These are phyloP conservation scores for Pleurotus tuber-regium DNA, from an alignment of 768 basidiomycete species.

Conservation along the genomic window DNA sequence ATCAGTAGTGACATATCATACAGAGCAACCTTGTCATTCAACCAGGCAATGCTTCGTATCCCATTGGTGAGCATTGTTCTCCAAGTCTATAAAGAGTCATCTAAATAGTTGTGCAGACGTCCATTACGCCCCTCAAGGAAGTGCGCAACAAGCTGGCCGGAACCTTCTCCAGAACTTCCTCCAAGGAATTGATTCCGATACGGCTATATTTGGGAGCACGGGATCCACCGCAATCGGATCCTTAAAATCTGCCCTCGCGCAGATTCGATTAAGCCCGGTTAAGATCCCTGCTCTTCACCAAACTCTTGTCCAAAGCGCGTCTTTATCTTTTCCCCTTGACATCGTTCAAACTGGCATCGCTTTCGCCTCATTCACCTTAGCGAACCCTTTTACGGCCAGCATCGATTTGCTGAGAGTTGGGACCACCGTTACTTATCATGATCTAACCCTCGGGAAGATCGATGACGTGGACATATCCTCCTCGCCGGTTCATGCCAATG, in stretches of 20 bases:
- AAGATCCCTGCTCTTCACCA: slow-evolving; percentile 63
- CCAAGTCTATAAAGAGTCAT: not conserved
- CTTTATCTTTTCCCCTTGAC: slow-evolving; percentile 58
- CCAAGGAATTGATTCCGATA: slow-evolving; percentile 56
- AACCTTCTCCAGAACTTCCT: slow-evolving; percentile 63
- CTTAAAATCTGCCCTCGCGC: slow-evolving; percentile 56
- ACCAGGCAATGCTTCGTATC: slow-evolving; percentile 55
- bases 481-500: slow-evolving; percentile 55
- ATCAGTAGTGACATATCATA: slow-evolving; percentile 3
- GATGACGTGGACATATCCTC: slow-evolving; percentile 51
- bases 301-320: slow-evolving; percentile 55
- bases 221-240: slow-evolving; percentile 60
- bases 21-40: slow-evolving; percentile 55
- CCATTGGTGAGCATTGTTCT: slow-evolving; percentile 40
- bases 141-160: slow-evolving; percentile 50
- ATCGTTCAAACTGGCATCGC: slow-evolving; percentile 62
- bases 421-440: slow-evolving; percentile 53
- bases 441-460: slow-evolving; percentile 57
- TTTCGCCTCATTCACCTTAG: slow-evolving; percentile 52
- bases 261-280: slow-evolving; percentile 58
- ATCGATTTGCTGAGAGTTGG: slow-evolving; percentile 58
- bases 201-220: slow-evolving; percentile 53
- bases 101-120: slow-evolving; percentile 38
- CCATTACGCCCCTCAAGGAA: slow-evolving; percentile 56
- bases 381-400: slow-evolving; percentile 72